phyloP scores from a whole-genome alignment of 2,329 filamentous ascomycete species.

The Rhexocercosporidium sp. region DNA sequence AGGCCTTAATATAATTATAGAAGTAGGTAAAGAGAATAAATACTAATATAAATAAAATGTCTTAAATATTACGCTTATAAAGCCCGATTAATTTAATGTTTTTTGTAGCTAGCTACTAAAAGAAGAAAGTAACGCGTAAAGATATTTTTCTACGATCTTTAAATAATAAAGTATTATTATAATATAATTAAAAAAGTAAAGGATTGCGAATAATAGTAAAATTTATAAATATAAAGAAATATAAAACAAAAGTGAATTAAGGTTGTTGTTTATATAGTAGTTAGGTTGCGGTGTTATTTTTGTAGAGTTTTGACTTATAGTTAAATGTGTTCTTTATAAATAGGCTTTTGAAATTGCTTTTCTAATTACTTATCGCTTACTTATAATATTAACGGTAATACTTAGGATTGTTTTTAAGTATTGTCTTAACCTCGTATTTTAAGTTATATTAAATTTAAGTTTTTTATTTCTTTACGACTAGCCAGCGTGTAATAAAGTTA shows the following conservation, averaged over 20 bases:
- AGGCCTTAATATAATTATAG: conserved; percentile 90
- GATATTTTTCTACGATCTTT: conserved; percentile 67
- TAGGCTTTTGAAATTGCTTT: conserved; percentile 92
- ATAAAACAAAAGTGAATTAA: conserved; percentile 92
- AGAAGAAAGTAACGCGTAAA: conserved; percentile 71
- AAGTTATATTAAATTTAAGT: conserved; percentile 94
- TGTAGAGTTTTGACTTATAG: conserved; percentile 62
- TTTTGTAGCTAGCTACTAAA: conserved; percentile 78
- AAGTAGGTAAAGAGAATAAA: conserved; percentile 92
- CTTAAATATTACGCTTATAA: conserved; percentile 81
- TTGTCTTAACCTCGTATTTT: conserved; percentile 91
- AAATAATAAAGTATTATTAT: neutral
- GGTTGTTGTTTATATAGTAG: conserved; percentile 72
- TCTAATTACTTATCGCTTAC: conserved; percentile 97
- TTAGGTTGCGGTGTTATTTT: conserved; percentile 20
- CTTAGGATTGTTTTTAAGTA: conserved; percentile 84
- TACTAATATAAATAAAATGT: conserved; percentile 78
- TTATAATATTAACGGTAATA: conserved; percentile 92
- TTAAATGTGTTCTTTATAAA: conserved; percentile 85
- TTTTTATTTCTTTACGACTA: conserved; percentile 90
- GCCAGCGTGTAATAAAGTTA: conserved; percentile 97
- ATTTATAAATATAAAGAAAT: conserved; percentile 90
- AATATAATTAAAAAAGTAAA: conserved; percentile 62
- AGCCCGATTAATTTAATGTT: conserved; percentile 88
- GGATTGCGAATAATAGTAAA: conserved; percentile 82